Base-by-base conservation (phyloP, 306 rosid species). In the Canavalia gladiata region DNA sequence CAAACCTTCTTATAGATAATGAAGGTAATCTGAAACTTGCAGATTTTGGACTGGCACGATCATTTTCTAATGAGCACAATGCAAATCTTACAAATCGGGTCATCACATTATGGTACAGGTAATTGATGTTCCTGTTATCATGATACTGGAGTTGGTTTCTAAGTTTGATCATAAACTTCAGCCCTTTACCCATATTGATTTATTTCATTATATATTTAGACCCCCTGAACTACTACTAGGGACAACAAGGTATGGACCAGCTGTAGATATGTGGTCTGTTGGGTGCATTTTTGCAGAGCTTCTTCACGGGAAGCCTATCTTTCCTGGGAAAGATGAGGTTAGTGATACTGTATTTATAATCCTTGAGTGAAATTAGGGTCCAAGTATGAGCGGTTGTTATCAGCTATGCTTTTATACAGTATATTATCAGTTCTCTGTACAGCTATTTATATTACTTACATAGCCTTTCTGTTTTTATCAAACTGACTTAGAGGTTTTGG, bases 221-320 rank as follows among this genome's bases (percentile, higher is more conserved):
- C 97, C 97, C 67, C 97, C 94, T 1, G 97, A 91, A 74, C 85
- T 91, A 84, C 87, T 91, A 30, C 87, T 91, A 31, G 94, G 94
- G 84, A 82, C 94, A 60, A 91, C 94, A 7, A 90, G 83, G 83
- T 91, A 91, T 76, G 97, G 94, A 49, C 92, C 94, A 30, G 94
- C 97, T 52, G 91, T 91, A 75, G 97, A 91, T 52, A 87, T 91
- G 94, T 91, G 97, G 97, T 91, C 97, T 50, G 97, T 90, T 58
- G 97, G 97, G 81, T 90, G 97, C 76, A 91, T 90, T 80, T 91
- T 91, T 69, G 97, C 91, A 6, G 97, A 91, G 85, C 97, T 91
- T 77, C 87, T 91, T 57, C 83, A 90, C 55, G 97, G 94, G 74
- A 87, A 87, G 69, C 92, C 94, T 52, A 90, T 91, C 68, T 82